Evolutionary conservation across 2,329 filamentous ascomycete species (phyloP).

Genomic region (Fusarium redolens): DNA sequence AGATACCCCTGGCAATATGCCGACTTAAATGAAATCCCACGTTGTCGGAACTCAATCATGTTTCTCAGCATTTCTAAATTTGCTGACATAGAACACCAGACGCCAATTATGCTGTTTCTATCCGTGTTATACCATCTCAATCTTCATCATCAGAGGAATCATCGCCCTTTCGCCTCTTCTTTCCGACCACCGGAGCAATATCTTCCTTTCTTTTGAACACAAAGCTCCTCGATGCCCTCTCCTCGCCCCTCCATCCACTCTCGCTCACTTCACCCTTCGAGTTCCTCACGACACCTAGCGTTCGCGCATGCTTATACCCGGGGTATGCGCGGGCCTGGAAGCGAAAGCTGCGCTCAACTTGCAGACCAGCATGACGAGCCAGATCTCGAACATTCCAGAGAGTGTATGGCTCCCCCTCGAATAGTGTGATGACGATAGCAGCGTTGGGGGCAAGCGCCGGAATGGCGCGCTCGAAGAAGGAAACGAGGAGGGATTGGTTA

Average conservation of each 20-base stretch:
- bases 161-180: conserved; percentile 48
- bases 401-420: conserved; percentile 94
- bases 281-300: conserved; percentile 71
- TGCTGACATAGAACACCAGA: conserved; percentile 12
- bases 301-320: conserved; percentile 79
- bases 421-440: conserved; percentile 83
- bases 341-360: conserved; percentile 75
- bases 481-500: conserved; percentile 83
- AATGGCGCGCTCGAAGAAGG: conserved; percentile 70
- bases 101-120: conserved; percentile 12
- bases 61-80: background rate
- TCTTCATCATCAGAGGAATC: conserved; percentile 51
- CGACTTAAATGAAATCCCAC: background rate
- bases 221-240: conserved; percentile 65
- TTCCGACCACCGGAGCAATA: conserved; percentile 43
- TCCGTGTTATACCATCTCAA: conserved; percentile 5
- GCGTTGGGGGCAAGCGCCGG: conserved; percentile 58
- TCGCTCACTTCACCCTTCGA: conserved; percentile 57
- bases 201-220: conserved; percentile 72
- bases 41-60: background rate
- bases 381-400: conserved; percentile 95
- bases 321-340: conserved; percentile 77
- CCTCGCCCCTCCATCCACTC: conserved; percentile 56
- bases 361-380: conserved; percentile 79
- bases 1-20: conserved; percentile 15